phyloP scores from a whole-genome alignment of 2,329 filamentous ascomycete species.

The Boeremia lycopersici region DNA sequence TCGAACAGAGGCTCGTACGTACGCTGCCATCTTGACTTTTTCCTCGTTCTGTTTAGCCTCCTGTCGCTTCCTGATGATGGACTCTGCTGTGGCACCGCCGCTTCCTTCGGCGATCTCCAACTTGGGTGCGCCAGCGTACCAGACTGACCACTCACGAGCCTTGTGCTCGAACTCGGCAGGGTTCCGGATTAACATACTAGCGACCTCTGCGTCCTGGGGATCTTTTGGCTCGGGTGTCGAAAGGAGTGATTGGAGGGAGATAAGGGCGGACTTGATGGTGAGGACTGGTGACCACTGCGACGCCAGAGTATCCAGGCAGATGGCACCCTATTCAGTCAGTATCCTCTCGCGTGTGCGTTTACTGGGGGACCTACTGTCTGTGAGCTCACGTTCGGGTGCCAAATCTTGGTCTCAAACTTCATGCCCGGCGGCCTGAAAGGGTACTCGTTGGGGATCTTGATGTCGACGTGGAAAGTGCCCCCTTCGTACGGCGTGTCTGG shows the following conservation, averaged over 20 bases:
- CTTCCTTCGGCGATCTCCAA: slow-evolving; percentile 60
- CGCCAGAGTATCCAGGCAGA: slow-evolving; percentile 92
- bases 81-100: slow-evolving; percentile 59
- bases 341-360: background rate
- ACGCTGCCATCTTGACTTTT: slow-evolving; percentile 61
- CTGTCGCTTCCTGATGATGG: slow-evolving; percentile 60
- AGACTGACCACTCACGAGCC: slow-evolving; percentile 89
- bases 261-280: slow-evolving; percentile 92
- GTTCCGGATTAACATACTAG: slow-evolving; percentile 81
- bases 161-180: slow-evolving; percentile 79
- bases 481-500: slow-evolving; percentile 94
- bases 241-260: slow-evolving; percentile 91
- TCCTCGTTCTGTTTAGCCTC: slow-evolving; percentile 64
- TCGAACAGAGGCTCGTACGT: slow-evolving; percentile 32
- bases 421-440: slow-evolving; percentile 92
- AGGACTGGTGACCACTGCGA: slow-evolving; percentile 93
- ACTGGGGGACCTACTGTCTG: slow-evolving; percentile 72
- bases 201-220: slow-evolving; percentile 95
- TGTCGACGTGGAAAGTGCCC: slow-evolving; percentile 80
- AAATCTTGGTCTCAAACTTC: slow-evolving; percentile 90
- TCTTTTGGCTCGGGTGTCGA: slow-evolving; percentile 94
- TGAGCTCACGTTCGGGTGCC: slow-evolving; percentile 96
- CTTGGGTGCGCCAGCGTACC: slow-evolving; percentile 77
- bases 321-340: slow-evolving; percentile 74
- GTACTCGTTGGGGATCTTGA: slow-evolving; percentile 85